Base-by-base conservation (phyloP, 768 basidiomycete genomes). In the Boletus tomentosulus region DNA sequence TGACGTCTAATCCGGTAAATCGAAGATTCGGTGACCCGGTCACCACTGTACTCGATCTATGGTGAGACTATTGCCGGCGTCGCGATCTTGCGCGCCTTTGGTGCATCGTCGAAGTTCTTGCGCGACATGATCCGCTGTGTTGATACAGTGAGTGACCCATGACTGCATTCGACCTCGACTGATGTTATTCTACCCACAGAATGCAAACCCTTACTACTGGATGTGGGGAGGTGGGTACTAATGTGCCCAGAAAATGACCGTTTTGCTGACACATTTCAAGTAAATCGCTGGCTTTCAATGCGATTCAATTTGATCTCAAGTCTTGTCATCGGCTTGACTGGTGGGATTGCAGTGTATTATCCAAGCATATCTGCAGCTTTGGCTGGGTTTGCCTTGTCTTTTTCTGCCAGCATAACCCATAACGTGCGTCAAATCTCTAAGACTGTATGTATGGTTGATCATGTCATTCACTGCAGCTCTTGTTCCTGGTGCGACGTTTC, bases 251-350 rank as follows among this genome's bases (percentile, higher is more conserved):
- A 48, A 15, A 39, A 44, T 2, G 22, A 22, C 13, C 25, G 38
- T 57, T 37, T 47, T 48, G 22, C 48, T 61, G 53, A 57, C 39
- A 5, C 39, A 27, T 30, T 56, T 56, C 4, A 57, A 89, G 90
- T 94, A 16, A 94, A 93, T 66, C 85, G 92, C 42, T 98, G 94
- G 94, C 75, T 94, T 45, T 87, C 87, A 30, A 82, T 86, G 56
- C 86, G 94, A 10, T 95, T 95, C 79, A 89, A 93, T 63, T 65
- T 95, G 27, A 74, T 93, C 22, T 90, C 89, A 4, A 76, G 83
- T 55, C 76, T 77, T 30, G 79, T 92, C 53, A 72, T 94, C 27
- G 87, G 89, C n/a, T 70, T 84, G 33, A 91, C 85, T 15, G 88
- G 82, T 9, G 68, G 84, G 12, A 77, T 86, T 24, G 79, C 85